phyloP scores from a whole-genome alignment of 2,329 filamentous ascomycete genomes.

The Penicillium italicum region DNA sequence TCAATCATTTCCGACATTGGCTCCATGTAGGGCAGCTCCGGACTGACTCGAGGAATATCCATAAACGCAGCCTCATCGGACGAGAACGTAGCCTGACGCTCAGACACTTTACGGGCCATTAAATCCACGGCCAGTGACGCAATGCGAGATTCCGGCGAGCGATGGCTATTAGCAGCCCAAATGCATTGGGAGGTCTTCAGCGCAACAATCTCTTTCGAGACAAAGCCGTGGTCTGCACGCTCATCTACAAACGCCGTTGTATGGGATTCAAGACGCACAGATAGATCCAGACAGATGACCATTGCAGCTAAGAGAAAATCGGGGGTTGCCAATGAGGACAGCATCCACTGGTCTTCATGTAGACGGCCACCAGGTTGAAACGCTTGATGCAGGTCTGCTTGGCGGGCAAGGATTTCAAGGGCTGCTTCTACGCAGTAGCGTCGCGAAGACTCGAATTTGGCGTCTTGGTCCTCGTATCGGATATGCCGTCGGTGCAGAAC shows the following conservation, averaged over 20 bases:
- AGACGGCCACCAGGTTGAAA: constrained; percentile 52
- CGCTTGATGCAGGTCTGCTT: constrained; percentile 48
- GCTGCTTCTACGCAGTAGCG: constrained; percentile 46
- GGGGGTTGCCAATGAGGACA: constrained; percentile 55
- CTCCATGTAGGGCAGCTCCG: constrained; percentile 13
- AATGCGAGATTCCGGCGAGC: constrained; percentile 9
- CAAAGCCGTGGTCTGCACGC: not conserved
- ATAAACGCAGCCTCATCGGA: not conserved
- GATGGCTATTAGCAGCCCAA: constrained; percentile 9
- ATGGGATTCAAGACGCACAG: not conserved
- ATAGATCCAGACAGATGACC: constrained; percentile 50
- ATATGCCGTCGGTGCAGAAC: constrained; percentile 52
- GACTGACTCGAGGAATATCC: not conserved
- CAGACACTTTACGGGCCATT: constrained; percentile 18
- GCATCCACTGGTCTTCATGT: constrained; percentile 53
- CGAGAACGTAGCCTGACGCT: not conserved
- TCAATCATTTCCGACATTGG: constrained; percentile 22
- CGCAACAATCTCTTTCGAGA: constrained; percentile 6
- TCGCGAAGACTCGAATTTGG: constrained; percentile 39
- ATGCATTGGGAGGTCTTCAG: constrained; percentile 14
- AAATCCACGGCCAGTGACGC: constrained; percentile 15
- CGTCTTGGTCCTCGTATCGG: constrained; percentile 31
- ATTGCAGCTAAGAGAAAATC: constrained; percentile 59
- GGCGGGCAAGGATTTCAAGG: constrained; percentile 46
- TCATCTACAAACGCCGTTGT: not conserved